Evolutionary conservation across 2,329 filamentous ascomycete species (phyloP), one percentile per base, ranked within the genome.

Genomic region (Ambrosiella beaveri): DNA sequence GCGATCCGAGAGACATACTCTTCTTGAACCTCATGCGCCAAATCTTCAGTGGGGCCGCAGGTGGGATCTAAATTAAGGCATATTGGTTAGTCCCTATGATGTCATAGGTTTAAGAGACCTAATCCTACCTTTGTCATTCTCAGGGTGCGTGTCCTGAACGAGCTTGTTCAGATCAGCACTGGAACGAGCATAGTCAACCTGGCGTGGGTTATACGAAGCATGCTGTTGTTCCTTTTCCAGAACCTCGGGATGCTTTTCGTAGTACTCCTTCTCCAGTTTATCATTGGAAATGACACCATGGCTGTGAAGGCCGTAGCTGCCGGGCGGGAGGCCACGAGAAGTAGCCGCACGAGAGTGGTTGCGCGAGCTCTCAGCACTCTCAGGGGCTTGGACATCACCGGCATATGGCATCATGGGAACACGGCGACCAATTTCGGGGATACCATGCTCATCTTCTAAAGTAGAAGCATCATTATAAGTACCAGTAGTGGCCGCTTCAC

Each of bases 371-470:
- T 69, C 69, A 56, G 61, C 58, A 41, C 62, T 62, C 54, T 72
- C 68, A 1, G 93, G 93, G 12, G 93, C 93, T 72, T 98, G 93
- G 8, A 97, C 93, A 68, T 97, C 91, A 62, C 93, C 93, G 49
- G 93, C 87, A 68, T 93, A 81, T 57, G 84, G 86, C 67, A 93
- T 85, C 87, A 98, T 93, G 54, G 93, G 93, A 44, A 98, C 91
- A 66, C 90, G 85, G 65, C 87, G 81, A 53, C 91, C 91, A 64
- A 96, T 93, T 67, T 94, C 87, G 1, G 90, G 90, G 64, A 96
- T 95, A 19, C 90, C 91, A 58, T 89, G 83, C 63, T 93, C 86
- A 51, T 91, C 86, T 15, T 85, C 85, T 2, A 17, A 17, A 8
- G 44, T 47, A 15, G 3, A 3, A 17, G 19, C 7, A 8, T 47